Evolutionary conservation across 2,329 filamentous ascomycete genomes (phyloP), one percentile per base, ranked within the genome.

Genomic region (Colletotrichum zoysiae): DNA sequence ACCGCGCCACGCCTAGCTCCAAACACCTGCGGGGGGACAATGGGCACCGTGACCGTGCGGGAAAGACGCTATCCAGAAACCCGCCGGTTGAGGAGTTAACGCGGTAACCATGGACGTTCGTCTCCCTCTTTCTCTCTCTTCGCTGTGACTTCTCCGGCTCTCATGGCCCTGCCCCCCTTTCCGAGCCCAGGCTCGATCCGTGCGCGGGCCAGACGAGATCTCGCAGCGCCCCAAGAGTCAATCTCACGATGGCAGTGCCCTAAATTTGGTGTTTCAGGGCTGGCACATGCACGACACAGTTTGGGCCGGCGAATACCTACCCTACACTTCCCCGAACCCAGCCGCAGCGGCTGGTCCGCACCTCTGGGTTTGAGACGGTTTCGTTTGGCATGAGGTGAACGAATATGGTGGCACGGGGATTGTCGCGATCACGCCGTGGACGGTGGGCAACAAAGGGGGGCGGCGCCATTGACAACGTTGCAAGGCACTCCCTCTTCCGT

Each of bases 21-120:
- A 71, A 71, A 71, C 69, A 67, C 53, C n/a, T 12, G 16, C 40
- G 50, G 40, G 5, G 5, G 65, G 55, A 69, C 65, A 69, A 60
- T 69, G 65, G 40, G 58, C 26, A 23, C 42, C 48, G 42, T 55
- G 48, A 9, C 53, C 7, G n/a, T 16, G 9, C 14, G n/a, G 23
- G 9, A 12, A 23, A 38, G 23, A 2, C n/a, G 1, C 23, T 35
- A 8, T 55, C 30, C 7, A 3, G 12, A 33, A 26, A 16, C n/a
- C 11, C 5, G 7, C 42, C 44, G n/a, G 18, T 8, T 23, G 26
- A 30, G 11, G 48, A 53, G 35, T 55, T 55, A 33, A 46, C 35
- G 40, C n/a, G 60, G 46, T 23, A 42, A 53, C 33, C 16, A 53
- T 11, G 12, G 35, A 8, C 20, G 23, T 44, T 63, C 23, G n/a